Conservation (phyloP, 1,284 basidiomycete species). For the Ganoderma multipileum region DNA sequence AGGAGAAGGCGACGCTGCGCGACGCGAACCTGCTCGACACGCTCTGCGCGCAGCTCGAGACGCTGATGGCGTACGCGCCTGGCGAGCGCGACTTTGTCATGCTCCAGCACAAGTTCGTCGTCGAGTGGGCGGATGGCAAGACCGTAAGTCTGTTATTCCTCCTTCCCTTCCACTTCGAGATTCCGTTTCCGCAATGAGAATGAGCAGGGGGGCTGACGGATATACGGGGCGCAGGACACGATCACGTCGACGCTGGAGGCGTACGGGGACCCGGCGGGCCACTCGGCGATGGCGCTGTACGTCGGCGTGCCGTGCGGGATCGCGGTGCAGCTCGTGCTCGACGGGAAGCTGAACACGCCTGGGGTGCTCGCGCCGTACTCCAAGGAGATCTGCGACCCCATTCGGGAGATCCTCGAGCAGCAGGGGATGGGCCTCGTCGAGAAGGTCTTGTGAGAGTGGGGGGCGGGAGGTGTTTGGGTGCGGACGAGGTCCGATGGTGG, state of each 20-base stretch:
- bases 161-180: too few species aligned
- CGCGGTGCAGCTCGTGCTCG: constrained; percentile 85
- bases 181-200: too few species aligned
- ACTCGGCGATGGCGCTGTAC: constrained; percentile 93
- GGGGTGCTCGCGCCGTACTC: constrained; percentile 92
- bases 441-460: constrained; percentile 56
- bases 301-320: constrained; percentile 97
- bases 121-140: constrained; percentile 85
- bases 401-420: constrained; percentile 79
- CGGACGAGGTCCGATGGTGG: not conserved
- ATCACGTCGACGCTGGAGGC: constrained; percentile 93
- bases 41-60: constrained; percentile 91
- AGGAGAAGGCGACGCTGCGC: constrained; percentile 68
- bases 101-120: constrained; percentile 96
- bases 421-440: constrained; percentile 89
- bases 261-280: constrained; percentile 85
- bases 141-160: too few species aligned
- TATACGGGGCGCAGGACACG: constrained; percentile 63
- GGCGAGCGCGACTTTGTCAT: constrained; percentile 97
- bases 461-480: not conserved
- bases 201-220: constrained; percentile 10
- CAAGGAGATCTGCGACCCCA: constrained; percentile 86
- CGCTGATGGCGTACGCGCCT: constrained; percentile 89
- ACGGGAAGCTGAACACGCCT: constrained; percentile 77
- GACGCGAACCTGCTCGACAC: constrained; percentile 91